A percentile compares a stretch with the other conserved stretches of the same genome.
Evolutionary conservation across 1,139 yeast genomes (phyloP).

Genomic region (Hanseniaspora sp.): DNA sequence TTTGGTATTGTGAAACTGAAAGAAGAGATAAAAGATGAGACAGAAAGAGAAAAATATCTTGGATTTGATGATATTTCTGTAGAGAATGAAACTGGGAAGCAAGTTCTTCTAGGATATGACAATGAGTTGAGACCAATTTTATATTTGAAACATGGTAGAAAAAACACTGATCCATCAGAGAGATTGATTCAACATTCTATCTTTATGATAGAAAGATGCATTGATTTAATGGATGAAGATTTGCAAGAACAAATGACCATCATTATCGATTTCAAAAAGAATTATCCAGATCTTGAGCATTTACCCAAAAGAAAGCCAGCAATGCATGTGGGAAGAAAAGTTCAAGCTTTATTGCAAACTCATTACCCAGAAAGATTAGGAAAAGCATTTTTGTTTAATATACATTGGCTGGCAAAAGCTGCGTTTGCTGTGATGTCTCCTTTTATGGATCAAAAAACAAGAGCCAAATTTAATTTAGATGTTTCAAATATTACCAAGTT

Average conservation of each 20-base stretch:
- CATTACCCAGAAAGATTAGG: conserved; percentile 96
- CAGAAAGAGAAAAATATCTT: conserved; percentile 32
- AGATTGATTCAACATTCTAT: conserved; percentile 89
- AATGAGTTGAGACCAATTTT: conserved; percentile 79
- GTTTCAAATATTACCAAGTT: conserved; percentile 69
- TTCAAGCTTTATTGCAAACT: conserved; percentile 64
- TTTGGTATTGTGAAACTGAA: conserved; percentile 60
- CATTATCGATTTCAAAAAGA: conserved; percentile 66
- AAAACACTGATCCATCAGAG: conserved; percentile 79
- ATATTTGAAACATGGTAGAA: conserved; percentile 82
- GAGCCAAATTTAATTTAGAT: conserved; percentile 82
- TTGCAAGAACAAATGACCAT: conserved; percentile 76
- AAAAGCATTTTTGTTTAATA: conserved; percentile 75
- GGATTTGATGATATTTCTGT: conserved; percentile 23
- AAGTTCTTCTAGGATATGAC: conserved; percentile 78
- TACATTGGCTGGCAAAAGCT: conserved; percentile 87
- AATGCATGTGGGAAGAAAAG: conserved; percentile 61
- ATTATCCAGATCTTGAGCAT: conserved; percentile 37
- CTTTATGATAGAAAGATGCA: conserved; percentile 77
- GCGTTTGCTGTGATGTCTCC: conserved; percentile 83
- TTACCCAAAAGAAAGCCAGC: conserved; percentile 55
- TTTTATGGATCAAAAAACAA: conserved; percentile 84
- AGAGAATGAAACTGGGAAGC: conserved; percentile 81
- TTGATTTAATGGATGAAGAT: conserved; percentile 90
- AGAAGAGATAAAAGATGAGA: conserved; percentile 39